A percentile compares a stretch with the other conserved stretches of the same genome.
These are phyloP conservation scores for Thelonectria discophora DNA, from an alignment of 2,329 filamentous ascomycete genomes.

Conservation along the genomic window DNA sequence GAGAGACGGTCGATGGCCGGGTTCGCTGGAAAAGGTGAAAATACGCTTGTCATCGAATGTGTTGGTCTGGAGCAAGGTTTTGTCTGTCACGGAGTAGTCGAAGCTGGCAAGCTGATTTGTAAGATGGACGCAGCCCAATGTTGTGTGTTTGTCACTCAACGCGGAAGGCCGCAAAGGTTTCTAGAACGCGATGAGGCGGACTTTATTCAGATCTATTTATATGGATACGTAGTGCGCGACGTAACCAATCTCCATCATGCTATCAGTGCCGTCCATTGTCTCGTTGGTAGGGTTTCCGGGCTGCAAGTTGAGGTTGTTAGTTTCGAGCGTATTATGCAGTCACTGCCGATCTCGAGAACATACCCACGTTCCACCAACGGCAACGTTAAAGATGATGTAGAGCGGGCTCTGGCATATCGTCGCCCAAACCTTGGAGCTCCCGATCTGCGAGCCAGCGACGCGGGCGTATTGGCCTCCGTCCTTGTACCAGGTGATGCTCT, in stretches of 20 bases:
- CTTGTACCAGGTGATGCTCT: conserved; percentile 61
- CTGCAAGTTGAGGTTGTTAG: conserved; percentile 40
- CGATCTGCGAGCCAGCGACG: conserved; percentile 56
- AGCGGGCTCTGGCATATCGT: conserved; percentile 59
- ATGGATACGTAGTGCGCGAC: conserved; percentile 47
- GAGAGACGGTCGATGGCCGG: no score
- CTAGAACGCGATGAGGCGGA: no score
- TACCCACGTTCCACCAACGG: conserved; percentile 64
- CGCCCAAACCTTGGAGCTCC: conserved; percentile 56
- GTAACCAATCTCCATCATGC: conserved; percentile 58
- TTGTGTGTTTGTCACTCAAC: no score
- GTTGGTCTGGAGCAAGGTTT: no score
- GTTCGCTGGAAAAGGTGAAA: no score
- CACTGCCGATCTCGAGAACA: conserved; percentile 39
- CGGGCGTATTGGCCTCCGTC: conserved; percentile 56
- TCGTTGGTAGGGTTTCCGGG: conserved; percentile 57
- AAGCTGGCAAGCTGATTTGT: no score
- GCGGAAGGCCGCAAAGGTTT: no score
- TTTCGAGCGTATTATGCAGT: not conserved
- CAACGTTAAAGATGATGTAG: conserved; percentile 64
- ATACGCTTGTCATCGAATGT: no score
- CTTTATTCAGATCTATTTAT: no score
- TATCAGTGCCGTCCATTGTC: conserved; percentile 55
- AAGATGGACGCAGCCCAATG: no score
- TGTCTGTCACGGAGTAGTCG: no score